These are phyloP conservation scores for Porphyrellus cyaneotinctus DNA, from an alignment of 768 basidiomycete species.

Conservation along the genomic window DNA sequence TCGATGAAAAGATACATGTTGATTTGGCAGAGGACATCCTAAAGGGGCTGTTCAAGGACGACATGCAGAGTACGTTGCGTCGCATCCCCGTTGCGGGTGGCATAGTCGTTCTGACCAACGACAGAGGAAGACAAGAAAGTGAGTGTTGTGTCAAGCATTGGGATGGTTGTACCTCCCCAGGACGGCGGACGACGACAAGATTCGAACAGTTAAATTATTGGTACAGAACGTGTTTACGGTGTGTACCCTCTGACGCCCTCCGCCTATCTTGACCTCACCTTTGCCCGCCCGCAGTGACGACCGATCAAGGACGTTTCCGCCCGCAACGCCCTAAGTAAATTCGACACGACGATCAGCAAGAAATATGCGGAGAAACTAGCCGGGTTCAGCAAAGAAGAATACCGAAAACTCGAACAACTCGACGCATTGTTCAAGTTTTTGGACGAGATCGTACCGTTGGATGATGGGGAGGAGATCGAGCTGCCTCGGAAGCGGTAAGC, in stretches of 20 bases:
- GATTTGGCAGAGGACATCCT: conserved; percentile 54
- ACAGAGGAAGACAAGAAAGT: conserved; percentile 56
- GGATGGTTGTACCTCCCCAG: conserved; percentile 65
- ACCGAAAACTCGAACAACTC: conserved; percentile 57
- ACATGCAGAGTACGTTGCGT: conserved; percentile 47
- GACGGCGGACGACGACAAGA: conserved; percentile 62
- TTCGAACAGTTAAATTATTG: conserved; percentile 58
- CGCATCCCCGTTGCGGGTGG: background rate
- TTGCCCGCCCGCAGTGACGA: conserved; percentile 40
- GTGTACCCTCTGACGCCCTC: background rate
- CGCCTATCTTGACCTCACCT: background rate
- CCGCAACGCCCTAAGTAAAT: conserved; percentile 68
- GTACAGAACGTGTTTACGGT: conserved; percentile 39
- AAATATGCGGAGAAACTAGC: conserved; percentile 69
- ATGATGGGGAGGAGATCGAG: conserved; percentile 52
- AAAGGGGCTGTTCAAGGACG: conserved; percentile 44
- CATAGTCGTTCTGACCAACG: background rate
- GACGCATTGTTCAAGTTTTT: conserved; percentile 65
- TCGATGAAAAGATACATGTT: conserved; percentile 46
- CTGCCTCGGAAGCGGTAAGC: conserved; percentile 40
- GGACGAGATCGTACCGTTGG: conserved; percentile 66
- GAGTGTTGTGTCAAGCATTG: conserved; percentile 55
- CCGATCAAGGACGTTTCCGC: conserved; percentile 55
- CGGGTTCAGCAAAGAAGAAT: conserved; percentile 69
- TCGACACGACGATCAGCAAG: conserved; percentile 63